These are phyloP conservation scores for Dichotomopilus funicola DNA, from an alignment of 2,329 filamentous ascomycete species.

Conservation along the genomic window DNA sequence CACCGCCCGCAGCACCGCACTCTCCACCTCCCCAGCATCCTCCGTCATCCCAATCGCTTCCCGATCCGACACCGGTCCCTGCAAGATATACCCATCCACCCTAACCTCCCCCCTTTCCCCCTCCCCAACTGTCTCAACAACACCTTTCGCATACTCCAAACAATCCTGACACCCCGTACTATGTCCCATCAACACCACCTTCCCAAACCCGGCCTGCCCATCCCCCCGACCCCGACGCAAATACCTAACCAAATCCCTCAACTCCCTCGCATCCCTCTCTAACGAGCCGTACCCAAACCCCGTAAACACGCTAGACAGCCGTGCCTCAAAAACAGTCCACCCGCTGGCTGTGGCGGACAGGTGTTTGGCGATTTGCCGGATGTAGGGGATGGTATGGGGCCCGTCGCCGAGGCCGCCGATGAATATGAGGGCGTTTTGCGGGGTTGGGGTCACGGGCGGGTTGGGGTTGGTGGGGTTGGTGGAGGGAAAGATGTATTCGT, in stretches of 20 bases:
- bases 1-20: slow-evolving; percentile 43
- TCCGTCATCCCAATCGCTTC: slow-evolving; percentile 50
- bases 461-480: slow-evolving; percentile 23
- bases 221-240: slow-evolving; percentile 33
- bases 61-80: slow-evolving; percentile 73
- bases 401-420: slow-evolving; percentile 66
- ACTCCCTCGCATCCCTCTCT: slow-evolving; percentile 47
- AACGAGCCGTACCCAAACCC: slow-evolving; percentile 47
- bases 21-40: slow-evolving; percentile 38
- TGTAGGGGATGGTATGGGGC: slow-evolving; percentile 57
- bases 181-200: slow-evolving; percentile 50
- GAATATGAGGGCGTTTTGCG: slow-evolving; percentile 56
- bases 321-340: slow-evolving; percentile 52
- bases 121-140: not conserved
- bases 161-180: slow-evolving; percentile 57
- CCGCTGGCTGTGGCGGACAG: slow-evolving; percentile 32
- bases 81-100: slow-evolving; percentile 71
- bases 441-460: not conserved
- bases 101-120: not conserved
- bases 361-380: slow-evolving; percentile 39
- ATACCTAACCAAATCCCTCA: slow-evolving; percentile 47
- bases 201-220: slow-evolving; percentile 38
- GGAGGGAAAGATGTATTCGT: slow-evolving; percentile 13
- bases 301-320: slow-evolving; percentile 47
- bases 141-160: slow-evolving; percentile 42